These are phyloP conservation scores for Candida peoriensis DNA, from an alignment of 805 yeast species.

Conservation along the genomic window DNA sequence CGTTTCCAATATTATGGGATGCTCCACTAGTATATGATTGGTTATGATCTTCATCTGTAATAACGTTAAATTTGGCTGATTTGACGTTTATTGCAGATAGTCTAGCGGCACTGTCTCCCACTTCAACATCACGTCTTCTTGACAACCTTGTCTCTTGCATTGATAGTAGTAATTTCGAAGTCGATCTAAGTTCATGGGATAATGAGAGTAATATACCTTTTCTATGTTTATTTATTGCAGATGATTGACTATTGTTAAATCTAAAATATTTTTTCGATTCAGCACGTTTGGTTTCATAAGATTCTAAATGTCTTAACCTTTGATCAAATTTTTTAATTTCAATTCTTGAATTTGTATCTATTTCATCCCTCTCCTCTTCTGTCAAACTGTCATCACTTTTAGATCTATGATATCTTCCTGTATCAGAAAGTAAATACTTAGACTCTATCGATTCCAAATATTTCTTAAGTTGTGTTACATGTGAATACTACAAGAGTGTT, in stretches of 20 bases:
- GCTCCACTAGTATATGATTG: too few relatives aligned
- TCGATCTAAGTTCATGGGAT: conserved; percentile 17
- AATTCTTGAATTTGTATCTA: conserved; percentile 50
- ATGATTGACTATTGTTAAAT: conserved; percentile 12
- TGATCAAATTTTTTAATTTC: conserved; percentile 48
- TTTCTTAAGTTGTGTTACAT: conserved; percentile 24
- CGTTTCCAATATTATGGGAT: conserved; percentile 22
- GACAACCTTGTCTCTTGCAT: conserved; percentile 24
- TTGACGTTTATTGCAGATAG: conserved; percentile 16
- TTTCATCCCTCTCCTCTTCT: conserved; percentile 45
- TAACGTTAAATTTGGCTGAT: conserved; percentile 21
- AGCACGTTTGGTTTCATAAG: conserved; percentile 45
- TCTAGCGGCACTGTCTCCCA: conserved; percentile 12
- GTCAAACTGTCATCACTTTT: conserved; percentile 26
- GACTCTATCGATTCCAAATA: conserved; percentile 24
- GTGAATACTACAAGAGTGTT: conserved; percentile 4
- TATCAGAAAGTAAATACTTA: conserved; percentile 23
- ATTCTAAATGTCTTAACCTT: conserved; percentile 43
- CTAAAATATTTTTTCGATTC: conserved; percentile 15
- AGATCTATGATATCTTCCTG: conserved; percentile 1
- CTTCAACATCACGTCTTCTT: conserved; percentile 20
- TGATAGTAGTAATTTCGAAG: conserved; percentile 19
- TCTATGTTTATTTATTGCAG: conserved; percentile 17
- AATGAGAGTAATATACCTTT: conserved; percentile 18
- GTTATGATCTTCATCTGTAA: conserved; percentile 3